phyloP scores from a whole-genome alignment of 192 early-diverging fungal genomes.

The Rhizophagus clarus region DNA sequence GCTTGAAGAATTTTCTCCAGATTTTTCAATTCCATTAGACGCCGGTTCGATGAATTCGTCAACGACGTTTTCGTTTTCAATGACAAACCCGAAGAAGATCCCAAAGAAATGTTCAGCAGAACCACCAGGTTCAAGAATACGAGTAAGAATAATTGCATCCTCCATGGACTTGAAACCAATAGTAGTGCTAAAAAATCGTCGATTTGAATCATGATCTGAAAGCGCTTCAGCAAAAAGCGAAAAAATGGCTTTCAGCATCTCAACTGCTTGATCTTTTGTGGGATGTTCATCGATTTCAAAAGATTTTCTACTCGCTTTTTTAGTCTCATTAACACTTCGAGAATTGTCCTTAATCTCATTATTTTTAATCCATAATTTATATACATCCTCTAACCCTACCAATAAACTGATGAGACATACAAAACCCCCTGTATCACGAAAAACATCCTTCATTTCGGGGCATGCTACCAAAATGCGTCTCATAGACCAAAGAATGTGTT shows the following conservation, averaged over 20 bases:
- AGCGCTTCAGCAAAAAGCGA: conserved; percentile 57
- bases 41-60: conserved; percentile 46
- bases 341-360: neutral
- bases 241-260: conserved; percentile 49
- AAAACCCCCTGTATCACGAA: conserved; percentile 62
- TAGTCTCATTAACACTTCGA: conserved; percentile 29
- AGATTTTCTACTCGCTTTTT: conserved; percentile 32
- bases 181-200: conserved; percentile 50
- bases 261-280: conserved; percentile 41
- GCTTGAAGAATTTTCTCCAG: conserved; percentile 36
- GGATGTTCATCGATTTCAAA: conserved; percentile 38
- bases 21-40: conserved; percentile 37
- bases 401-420: conserved; percentile 60
- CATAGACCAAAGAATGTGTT: conserved; percentile 56
- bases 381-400: conserved; percentile 55
- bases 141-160: conserved; percentile 58
- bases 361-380: conserved; percentile 30
- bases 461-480: conserved; percentile 51
- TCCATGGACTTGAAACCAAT: conserved; percentile 59
- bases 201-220: conserved; percentile 50
- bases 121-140: conserved; percentile 44
- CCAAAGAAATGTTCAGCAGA: conserved; percentile 53
- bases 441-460: conserved; percentile 54
- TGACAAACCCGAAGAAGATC: conserved; percentile 58
- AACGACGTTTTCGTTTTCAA: conserved; percentile 48